These are phyloP conservation scores for Chrysopogon serrulatus DNA, from an alignment of 176 grass and related monocot genomes.

Conservation along the genomic window DNA sequence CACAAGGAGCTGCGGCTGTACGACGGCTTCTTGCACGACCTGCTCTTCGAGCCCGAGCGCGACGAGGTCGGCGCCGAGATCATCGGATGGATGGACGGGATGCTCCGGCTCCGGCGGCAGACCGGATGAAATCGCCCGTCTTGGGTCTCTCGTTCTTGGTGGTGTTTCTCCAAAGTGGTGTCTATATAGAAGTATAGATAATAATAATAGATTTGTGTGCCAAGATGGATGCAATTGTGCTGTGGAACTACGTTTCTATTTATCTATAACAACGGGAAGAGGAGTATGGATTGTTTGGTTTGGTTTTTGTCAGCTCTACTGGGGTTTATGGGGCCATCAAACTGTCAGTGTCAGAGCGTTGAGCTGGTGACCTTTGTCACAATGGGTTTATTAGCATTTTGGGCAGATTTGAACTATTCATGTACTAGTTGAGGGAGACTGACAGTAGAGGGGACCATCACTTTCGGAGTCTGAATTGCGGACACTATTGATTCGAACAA, in stretches of 20 bases:
- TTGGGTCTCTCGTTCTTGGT: neutral
- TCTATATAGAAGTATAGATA: too few relatives aligned
- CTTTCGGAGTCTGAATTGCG: too few relatives aligned
- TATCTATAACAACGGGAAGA: neutral
- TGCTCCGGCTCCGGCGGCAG: slow-evolving; percentile 25
- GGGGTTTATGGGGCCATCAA: neutral
- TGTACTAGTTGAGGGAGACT: neutral
- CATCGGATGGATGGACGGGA: slow-evolving; percentile 87
- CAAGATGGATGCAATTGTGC: neutral
- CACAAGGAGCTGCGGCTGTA: slow-evolving; percentile 81
- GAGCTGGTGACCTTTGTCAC: neutral
- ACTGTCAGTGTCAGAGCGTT: neutral
- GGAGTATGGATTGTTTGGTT: neutral
- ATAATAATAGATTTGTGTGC: neutral
- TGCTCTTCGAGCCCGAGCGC: slow-evolving; percentile 91
- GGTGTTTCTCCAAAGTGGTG: neutral
- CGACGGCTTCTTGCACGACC: slow-evolving; percentile 88
- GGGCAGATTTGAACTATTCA: neutral
- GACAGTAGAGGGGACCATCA: neutral
- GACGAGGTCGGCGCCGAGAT: slow-evolving; percentile 75
- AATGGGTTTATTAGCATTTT: neutral
- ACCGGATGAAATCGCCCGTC: neutral
- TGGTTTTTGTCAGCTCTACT: neutral
- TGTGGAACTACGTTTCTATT: slow-evolving; percentile 5
- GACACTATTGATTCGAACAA: too few relatives aligned